Base-by-base conservation (phyloP, 2,329 filamentous ascomycete genomes). In the Hymenoscyphus fructigenus region DNA sequence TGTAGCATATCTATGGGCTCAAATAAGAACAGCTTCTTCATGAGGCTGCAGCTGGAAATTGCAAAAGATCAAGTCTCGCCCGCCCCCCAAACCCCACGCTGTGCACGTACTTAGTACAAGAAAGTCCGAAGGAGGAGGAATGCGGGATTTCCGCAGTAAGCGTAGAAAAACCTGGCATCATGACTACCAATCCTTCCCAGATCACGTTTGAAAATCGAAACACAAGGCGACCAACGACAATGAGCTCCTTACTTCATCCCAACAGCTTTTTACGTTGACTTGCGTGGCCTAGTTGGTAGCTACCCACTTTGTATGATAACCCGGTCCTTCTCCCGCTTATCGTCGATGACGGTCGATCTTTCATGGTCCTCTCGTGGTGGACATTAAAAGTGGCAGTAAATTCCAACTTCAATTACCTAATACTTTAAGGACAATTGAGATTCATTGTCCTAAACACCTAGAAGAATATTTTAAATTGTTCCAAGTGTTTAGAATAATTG, bases 161-260 rank as follows among this genome's bases (percentile, higher is more conserved):
- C 47, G 47, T 53, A 23, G 26, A 53, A 53, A 53, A 26, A 53
- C 60, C 17, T 36, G 50, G 17, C 23, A 36, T 26, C 62, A 15
- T 58, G 17, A 28, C 28, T 38, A 53, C 63, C 63, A 61, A 59
- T 65, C 38, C 59, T 50, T 61, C 56, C n/a, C 23, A 41, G 5
- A 32, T 26, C 20, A 26, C 36, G 20, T 59, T 56, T 38, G 12
- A 32, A 28, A 59, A n/a, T 47, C 44, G 56, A 63, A 63, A 59
- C 61, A 56, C 57, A 59, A 56, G 61, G 56, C 57, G 32, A 34
- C 59, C 59, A 59, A 61, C n/a, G 50, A 20, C 20, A 50, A 20
- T 34, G 29, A 23, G 20, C 20, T 50, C 44, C 23, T 20, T 50
- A 20, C 9, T 12, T 50, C 20, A n/a, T 23, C 20, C 44, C 20